These are phyloP conservation scores for Gyrodon lividus DNA, from an alignment of 768 basidiomycete species.

Conservation along the genomic window DNA sequence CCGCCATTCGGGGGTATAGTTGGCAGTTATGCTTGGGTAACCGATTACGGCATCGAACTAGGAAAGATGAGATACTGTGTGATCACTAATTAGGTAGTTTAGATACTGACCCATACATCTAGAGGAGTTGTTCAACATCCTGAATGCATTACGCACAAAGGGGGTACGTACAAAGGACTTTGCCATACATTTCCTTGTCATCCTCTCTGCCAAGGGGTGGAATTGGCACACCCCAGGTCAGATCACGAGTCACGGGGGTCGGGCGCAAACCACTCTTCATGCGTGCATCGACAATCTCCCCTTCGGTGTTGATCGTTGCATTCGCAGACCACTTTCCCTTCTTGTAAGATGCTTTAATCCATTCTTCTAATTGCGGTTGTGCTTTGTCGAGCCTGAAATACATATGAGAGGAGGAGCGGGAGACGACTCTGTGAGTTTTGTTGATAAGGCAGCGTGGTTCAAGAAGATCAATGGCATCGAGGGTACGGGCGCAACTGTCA, in stretches of 20 bases:
- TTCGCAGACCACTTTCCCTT: conserved; percentile 92
- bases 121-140: conserved; percentile 4
- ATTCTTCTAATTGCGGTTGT: conserved; percentile 81
- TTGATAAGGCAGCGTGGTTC: conserved; percentile 93
- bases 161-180: conserved; percentile 85
- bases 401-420: conserved; percentile 83
- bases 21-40: conserved; percentile 95
- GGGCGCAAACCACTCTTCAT: conserved; percentile 83
- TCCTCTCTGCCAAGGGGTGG: conserved; percentile 71
- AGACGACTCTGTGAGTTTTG: conserved; percentile 73
- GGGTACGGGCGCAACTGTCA: conserved; percentile 87
- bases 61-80: conserved; percentile 2
- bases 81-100: background rate
- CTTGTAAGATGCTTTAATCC: conserved; percentile 78
- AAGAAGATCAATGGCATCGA: conserved; percentile 90
- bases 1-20: conserved; percentile 92
- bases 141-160: background rate
- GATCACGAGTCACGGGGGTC: conserved; percentile 89
- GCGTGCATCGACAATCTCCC: conserved; percentile 86
- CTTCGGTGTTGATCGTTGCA: conserved; percentile 84
- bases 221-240: conserved; percentile 95
- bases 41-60: conserved; percentile 97
- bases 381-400: conserved; percentile 84
- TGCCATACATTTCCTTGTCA: conserved; percentile 82
- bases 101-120: conserved; percentile 88